These are phyloP conservation scores for Aspergillus uvarum DNA, from an alignment of 2,329 filamentous ascomycete species.

Conservation along the genomic window DNA sequence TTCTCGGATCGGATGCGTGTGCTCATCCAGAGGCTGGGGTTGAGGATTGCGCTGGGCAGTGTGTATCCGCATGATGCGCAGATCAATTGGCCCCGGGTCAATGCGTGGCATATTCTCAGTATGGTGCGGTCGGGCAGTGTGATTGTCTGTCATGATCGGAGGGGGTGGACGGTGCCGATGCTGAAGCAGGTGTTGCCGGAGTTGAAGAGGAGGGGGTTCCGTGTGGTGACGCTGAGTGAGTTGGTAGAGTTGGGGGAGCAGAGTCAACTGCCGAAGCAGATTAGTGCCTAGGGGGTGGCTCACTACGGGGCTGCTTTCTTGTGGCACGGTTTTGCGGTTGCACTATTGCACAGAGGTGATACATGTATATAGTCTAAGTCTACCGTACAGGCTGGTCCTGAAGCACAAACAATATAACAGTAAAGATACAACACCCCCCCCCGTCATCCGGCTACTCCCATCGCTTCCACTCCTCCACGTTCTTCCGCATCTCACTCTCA, in stretches of 20 bases:
- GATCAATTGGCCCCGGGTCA: constrained; percentile 66
- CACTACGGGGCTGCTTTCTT: too few species aligned
- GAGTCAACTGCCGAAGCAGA: not conserved
- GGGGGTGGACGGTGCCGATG: constrained; percentile 82
- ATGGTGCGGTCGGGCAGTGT: constrained; percentile 75
- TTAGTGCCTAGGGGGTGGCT: not conserved
- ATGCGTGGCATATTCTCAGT: constrained; percentile 76
- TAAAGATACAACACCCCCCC: constrained; percentile 3
- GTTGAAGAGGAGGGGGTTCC: constrained; percentile 67
- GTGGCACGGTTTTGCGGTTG: not conserved
- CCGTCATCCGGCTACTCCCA: constrained; percentile 45
- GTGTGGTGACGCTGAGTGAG: constrained; percentile 68
- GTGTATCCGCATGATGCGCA: constrained; percentile 93
- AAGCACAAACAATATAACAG: constrained; percentile 6
- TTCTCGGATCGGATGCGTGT: constrained; percentile 70
- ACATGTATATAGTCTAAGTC: constrained; percentile 5
- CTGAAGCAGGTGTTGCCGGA: constrained; percentile 69
- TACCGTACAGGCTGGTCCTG: constrained; percentile 10
- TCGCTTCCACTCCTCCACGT: constrained; percentile 53
- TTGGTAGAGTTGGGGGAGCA: constrained; percentile 48
- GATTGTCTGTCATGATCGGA: constrained; percentile 81
- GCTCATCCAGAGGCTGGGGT: constrained; percentile 61
- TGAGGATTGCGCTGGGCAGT: constrained; percentile 73
- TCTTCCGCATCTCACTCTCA: constrained; percentile 48
- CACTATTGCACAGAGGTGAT: not conserved